Evolutionary conservation across 371 early-diverging fungal species (phyloP), one percentile per base, ranked within the genome.

Genomic region (Massospora cicadina): DNA sequence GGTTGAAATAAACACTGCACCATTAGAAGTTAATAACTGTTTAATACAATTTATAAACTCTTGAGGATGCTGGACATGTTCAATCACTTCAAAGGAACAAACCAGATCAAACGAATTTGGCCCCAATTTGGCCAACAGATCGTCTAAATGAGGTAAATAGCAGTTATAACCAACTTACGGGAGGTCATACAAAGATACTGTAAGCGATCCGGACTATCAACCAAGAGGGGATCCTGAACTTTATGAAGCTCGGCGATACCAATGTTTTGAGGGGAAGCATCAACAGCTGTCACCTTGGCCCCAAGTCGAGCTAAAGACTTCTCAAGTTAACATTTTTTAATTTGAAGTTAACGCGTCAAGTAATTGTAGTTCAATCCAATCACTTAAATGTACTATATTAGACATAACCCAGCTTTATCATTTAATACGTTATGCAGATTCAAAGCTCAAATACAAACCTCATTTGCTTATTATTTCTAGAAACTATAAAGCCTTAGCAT

Each of bases 71-170:
- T 76, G 76, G 21, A 96, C 95, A 67, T 95, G 95, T 75, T 96
- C 97, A 64, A 95, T 83, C 29, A 95, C 86, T 70, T 96, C 97
- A 75, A 93, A 75, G 0, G 90, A 87, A 32, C 84, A 79, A 10
- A 96, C 93, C 1, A 81, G 78, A 68, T 93, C 95, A 71, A 88
- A 95, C 5, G 68, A 67, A 63, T 71, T 74, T n/a, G 32, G 33
- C 30, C 30, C 57, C 53, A 53, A 33, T 17, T 57, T 57, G 43
- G 53, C 65, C 55, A 33, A 65, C 24, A 26, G 53, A 5, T 33
- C 53, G 24, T 63, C 54, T 65, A 17, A 60, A 65, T 23, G n/a
- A 43, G 10, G n/a, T 21, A 30, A 63, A 23, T 33, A 21, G n/a
- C 13, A 65, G 17, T 65, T 24, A 54, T 24, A 28, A n/a, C 59